These are phyloP conservation scores for Tuber borchii DNA, from an alignment of 495 filamentous ascomycete species.

Conservation along the genomic window DNA sequence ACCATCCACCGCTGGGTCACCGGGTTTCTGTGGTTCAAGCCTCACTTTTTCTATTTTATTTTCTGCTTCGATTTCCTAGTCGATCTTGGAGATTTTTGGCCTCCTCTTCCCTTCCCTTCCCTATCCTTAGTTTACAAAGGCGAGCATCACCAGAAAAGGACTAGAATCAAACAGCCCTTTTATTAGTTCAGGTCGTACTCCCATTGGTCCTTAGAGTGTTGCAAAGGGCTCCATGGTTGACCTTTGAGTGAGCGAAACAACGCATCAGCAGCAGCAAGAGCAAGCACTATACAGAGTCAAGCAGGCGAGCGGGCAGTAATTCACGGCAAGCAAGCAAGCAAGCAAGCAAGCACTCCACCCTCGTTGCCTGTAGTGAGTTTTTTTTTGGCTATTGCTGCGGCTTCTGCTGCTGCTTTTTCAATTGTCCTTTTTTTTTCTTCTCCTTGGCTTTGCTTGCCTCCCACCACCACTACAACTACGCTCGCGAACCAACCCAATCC, in stretches of 20 bases:
- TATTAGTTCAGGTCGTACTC: constrained; percentile 7
- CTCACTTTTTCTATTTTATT: neutral
- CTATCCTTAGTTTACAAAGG: constrained; percentile 6
- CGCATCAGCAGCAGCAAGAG: constrained; percentile 24
- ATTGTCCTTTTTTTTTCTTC: constrained; percentile 9
- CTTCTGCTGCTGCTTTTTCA: constrained; percentile 10
- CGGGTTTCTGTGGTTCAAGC: neutral
- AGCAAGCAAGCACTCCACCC: constrained; percentile 24
- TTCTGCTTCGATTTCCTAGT: neutral
- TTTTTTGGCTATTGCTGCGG: constrained; percentile 4
- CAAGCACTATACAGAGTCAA: constrained; percentile 9
- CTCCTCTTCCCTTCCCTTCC: neutral
- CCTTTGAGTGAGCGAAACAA: constrained; percentile 32
- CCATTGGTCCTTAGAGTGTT: constrained; percentile 21
- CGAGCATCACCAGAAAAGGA: neutral
- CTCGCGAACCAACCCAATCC: neutral
- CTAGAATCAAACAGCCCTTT: constrained; percentile 20
- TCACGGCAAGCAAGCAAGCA: constrained; percentile 7
- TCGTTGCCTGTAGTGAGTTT: constrained; percentile 3
- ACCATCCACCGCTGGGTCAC: neutral
- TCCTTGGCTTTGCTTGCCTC: neutral
- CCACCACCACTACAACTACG: neutral
- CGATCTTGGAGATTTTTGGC: constrained; percentile 1
- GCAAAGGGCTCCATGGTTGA: constrained; percentile 25
- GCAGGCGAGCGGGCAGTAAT: constrained; percentile 10